A percentile compares a stretch with the other conserved stretches of the same genome.
Evolutionary conservation across 768 basidiomycete genomes (phyloP).

Genomic region (Lactarius pseudohatsudake): DNA sequence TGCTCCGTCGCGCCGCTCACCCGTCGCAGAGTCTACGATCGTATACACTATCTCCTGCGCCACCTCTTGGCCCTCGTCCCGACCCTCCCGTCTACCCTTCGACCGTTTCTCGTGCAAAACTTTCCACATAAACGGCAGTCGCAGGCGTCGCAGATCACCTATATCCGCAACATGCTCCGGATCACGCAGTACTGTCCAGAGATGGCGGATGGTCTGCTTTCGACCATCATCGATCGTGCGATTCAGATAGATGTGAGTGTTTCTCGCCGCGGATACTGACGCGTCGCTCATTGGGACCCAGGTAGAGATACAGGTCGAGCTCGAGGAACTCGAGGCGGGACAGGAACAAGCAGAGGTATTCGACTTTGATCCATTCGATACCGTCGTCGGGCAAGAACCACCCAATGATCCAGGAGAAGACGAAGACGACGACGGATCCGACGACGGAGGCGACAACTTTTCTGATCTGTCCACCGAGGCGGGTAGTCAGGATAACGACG

Average conservation of each 20-base stretch:
- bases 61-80: slow-evolving; percentile 90
- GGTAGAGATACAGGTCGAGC: slow-evolving; percentile 97
- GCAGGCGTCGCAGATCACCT: slow-evolving; percentile 76
- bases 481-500: slow-evolving; percentile 49
- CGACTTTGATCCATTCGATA: slow-evolving; percentile 84
- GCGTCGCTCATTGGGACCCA: slow-evolving; percentile 33
- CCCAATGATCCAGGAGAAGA: slow-evolving; percentile 58
- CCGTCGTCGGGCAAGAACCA: slow-evolving; percentile 74
- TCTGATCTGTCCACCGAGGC: slow-evolving; percentile 79
- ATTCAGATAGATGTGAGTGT: slow-evolving; percentile 84
- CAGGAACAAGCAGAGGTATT: slow-evolving; percentile 59
- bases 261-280: neutral
- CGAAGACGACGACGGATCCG: slow-evolving; percentile 48
- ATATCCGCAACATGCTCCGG: slow-evolving; percentile 84
- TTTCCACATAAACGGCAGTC: slow-evolving; percentile 95
- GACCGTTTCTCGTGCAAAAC: slow-evolving; percentile 76
- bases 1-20: slow-evolving; percentile 71
- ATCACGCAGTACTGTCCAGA: slow-evolving; percentile 88
- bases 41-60: slow-evolving; percentile 81
- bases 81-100: slow-evolving; percentile 83
- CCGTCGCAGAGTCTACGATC: slow-evolving; percentile 78
- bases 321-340: slow-evolving; percentile 82
- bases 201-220: slow-evolving; percentile 78
- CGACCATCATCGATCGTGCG: slow-evolving; percentile 88
- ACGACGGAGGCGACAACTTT: slow-evolving; percentile 44